Evolutionary conservation across 1,139 yeast species (phyloP), one percentile per base, ranked within the genome.

Genomic region (Candida frijolesensis): DNA sequence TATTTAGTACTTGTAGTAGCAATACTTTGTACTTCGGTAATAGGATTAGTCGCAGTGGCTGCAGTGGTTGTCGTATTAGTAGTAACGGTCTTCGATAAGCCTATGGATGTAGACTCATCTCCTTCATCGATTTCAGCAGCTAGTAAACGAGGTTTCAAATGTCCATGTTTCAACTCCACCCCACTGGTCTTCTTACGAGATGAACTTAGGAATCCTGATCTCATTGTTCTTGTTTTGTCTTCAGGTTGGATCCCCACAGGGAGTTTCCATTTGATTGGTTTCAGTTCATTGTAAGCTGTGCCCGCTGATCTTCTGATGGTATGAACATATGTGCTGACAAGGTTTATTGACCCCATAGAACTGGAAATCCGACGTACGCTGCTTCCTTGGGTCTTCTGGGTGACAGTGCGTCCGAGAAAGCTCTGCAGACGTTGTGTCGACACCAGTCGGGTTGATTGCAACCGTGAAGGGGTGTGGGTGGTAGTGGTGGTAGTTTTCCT

Each of bases 91-190:
- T 44, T 47, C 8, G 46, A 5, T 57, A 63, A 19, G 9, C 45
- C 46, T 7, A 52, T 45, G 9, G 50, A 42, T 30, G 48, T 42
- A 4, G 48, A 39, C 39, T 54, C 68, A 52, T 83, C 88, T 38
- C 76, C 82, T 52, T 87, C 91, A 54, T 85, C 94, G 30, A 87
- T 85, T 65, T 88, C 96, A 12, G 87, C 83, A 1, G 94, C 94
- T 53, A 88, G 71, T 64, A 87, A 74, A 51, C 91, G 77, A n/a
- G 89, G 89, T 49, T 83, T 81, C 57, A 87, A 74, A 61, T 83
- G 89, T 3, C 92, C 89, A 63, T 87, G 94, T 55, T 86, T 83
- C 60, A 87, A 78, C 55, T 85, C 91, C 54, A 84, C 82, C 4
- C 83, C 83, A 47, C 80, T 74, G 10, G 70, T 63, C 59, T 66